Conservation (phyloP, 2,329 filamentous ascomycete genomes). For the Aspergillus terreus region DNA sequence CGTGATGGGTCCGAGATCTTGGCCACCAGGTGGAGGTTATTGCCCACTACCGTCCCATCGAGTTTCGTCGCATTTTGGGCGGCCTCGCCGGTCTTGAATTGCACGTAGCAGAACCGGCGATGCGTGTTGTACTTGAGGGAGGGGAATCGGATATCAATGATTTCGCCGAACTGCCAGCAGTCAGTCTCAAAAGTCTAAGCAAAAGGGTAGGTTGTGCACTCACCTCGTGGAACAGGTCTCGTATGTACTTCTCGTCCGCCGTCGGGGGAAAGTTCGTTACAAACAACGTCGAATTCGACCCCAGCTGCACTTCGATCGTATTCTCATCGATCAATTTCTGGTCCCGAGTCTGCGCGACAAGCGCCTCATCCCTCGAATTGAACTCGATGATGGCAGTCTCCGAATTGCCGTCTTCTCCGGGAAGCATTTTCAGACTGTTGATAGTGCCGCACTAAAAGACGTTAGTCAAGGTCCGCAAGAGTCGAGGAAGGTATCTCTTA, state of each 20-base stretch:
- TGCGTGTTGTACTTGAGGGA: slow-evolving; percentile 85
- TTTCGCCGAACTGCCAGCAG: slow-evolving; percentile 62
- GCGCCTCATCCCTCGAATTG: slow-evolving; percentile 71
- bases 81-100: slow-evolving; percentile 69
- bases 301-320: slow-evolving; percentile 70
- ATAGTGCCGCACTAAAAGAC: slow-evolving; percentile 65
- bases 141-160: slow-evolving; percentile 83
- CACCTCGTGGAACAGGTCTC: slow-evolving; percentile 55
- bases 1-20: slow-evolving; percentile 80
- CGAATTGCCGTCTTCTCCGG: slow-evolving; percentile 58
- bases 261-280: slow-evolving; percentile 79
- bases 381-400: slow-evolving; percentile 82
- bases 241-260: slow-evolving; percentile 49
- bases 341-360: slow-evolving; percentile 75
- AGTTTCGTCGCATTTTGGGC: slow-evolving; percentile 70
- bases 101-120: slow-evolving; percentile 91
- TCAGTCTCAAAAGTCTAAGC: background rate
- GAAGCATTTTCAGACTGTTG: slow-evolving; percentile 68
- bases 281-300: slow-evolving; percentile 76
- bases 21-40: slow-evolving; percentile 64
- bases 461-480: slow-evolving; percentile 8
- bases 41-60: slow-evolving; percentile 66
- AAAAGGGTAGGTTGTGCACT: slow-evolving; percentile 12
- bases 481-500: slow-evolving; percentile 25
- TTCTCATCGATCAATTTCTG: slow-evolving; percentile 73